Percentiles rank a stretch among this genome's conserved stretches.
phyloP scores from a whole-genome alignment of 1,284 basidiomycete genomes.

The Trametes polyzona region DNA sequence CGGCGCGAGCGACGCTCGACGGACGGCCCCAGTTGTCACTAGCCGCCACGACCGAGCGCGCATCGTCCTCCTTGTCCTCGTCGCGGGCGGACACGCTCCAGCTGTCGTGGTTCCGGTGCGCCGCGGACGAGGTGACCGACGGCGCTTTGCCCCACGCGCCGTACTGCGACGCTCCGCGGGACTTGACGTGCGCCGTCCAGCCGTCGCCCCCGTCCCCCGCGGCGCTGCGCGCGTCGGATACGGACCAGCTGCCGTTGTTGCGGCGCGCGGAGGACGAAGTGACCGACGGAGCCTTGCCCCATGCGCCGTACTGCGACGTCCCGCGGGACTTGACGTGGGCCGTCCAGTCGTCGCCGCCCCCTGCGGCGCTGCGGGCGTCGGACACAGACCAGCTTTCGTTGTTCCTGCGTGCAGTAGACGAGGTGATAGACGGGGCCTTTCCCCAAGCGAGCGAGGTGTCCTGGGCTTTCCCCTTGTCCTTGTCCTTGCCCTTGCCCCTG shows the following conservation, averaged over 20 bases:
- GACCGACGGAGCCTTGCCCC: slow-evolving; percentile 21
- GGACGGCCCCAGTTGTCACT: slow-evolving; percentile 16
- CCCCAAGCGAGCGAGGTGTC: too few species aligned
- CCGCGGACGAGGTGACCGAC: slow-evolving; percentile 18
- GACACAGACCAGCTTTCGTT: too few species aligned
- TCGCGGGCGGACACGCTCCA: slow-evolving; percentile 18
- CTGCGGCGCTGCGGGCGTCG: not conserved
- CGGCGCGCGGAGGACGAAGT: slow-evolving; percentile 18
- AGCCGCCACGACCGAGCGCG: slow-evolving; percentile 6
- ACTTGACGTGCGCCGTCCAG: not conserved
- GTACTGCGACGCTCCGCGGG: not conserved
- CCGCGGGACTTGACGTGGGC: not conserved
- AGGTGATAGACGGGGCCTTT: too few species aligned
- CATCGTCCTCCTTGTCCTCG: slow-evolving; percentile 3
- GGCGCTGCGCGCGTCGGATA: slow-evolving; percentile 1
- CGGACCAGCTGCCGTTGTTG: slow-evolving; percentile 24
- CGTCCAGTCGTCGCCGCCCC: not conserved
- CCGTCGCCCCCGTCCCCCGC: not conserved
- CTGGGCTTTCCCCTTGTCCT: too few species aligned
- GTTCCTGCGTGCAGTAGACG: too few species aligned
- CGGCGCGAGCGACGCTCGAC: not conserved
- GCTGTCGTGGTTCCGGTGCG: slow-evolving; percentile 19
- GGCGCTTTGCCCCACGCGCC: slow-evolving; percentile 18
- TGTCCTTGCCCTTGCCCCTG: too few species aligned
- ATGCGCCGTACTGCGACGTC: not conserved